Percentiles rank a stretch among this genome's conserved stretches.
Conservation (phyloP, 495 filamentous ascomycete genomes). For the Talaromyces ruber region DNA sequence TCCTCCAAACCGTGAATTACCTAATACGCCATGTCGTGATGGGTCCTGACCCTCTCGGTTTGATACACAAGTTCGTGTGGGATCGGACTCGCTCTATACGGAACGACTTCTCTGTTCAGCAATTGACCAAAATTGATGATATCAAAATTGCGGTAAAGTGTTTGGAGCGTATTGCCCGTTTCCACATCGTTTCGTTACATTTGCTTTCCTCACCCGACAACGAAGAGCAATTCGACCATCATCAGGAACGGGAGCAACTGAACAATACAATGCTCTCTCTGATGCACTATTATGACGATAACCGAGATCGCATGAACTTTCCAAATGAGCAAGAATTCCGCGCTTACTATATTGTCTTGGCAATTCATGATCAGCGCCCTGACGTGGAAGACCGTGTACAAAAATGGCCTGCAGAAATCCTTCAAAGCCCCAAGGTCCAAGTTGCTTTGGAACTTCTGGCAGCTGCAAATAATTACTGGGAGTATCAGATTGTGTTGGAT, state of each 20-base stretch:
- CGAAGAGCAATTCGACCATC: constrained; percentile 68
- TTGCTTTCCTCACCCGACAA: constrained; percentile 59
- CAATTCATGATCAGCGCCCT: constrained; percentile 60
- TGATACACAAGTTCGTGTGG: constrained; percentile 84
- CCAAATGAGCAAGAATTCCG: constrained; percentile 84
- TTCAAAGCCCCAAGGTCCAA: constrained; percentile 48
- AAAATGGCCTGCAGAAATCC: constrained; percentile 54
- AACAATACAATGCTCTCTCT: constrained; percentile 80
- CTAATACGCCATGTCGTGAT: constrained; percentile 67
- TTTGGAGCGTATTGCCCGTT: constrained; percentile 82
- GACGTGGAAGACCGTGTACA: constrained; percentile 68
- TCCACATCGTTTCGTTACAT: constrained; percentile 84
- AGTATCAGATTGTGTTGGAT: constrained; percentile 55
- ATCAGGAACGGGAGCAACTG: constrained; percentile 90
- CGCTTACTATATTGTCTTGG: constrained; percentile 81
- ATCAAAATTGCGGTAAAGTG: constrained; percentile 67
- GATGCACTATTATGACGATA: constrained; percentile 81
- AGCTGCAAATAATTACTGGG: constrained; percentile 55
- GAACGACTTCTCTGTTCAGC: constrained; percentile 90
- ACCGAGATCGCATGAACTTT: constrained; percentile 40
- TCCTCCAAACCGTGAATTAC: constrained; percentile 74
- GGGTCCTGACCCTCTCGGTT: constrained; percentile 51
- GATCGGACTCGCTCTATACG: constrained; percentile 86
- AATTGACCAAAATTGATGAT: constrained; percentile 57
- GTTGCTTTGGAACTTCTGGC: constrained; percentile 62